These are phyloP conservation scores for Starmerella vitae DNA, from an alignment of 805 yeast genomes.

Conservation along the genomic window DNA sequence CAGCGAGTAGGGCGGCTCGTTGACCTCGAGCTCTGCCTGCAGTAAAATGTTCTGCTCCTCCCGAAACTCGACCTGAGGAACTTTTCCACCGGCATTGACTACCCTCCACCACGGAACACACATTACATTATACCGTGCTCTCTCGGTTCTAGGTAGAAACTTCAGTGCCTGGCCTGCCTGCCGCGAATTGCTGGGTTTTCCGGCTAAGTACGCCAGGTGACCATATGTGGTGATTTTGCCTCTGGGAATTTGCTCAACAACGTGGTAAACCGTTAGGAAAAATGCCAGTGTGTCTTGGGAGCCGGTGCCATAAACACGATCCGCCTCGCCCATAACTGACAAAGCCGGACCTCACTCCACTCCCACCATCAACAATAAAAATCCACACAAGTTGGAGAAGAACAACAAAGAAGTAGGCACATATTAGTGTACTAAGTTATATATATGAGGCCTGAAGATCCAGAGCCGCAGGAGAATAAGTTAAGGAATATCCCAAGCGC, in stretches of 20 bases:
- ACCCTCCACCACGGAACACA: slow-evolving; percentile 77
- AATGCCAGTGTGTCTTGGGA: slow-evolving; percentile 42
- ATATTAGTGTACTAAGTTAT: not conserved
- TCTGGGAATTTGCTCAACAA: slow-evolving; percentile 41
- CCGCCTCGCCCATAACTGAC: not conserved
- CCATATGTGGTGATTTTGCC: slow-evolving; percentile 64
- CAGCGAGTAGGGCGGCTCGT: slow-evolving; percentile 31
- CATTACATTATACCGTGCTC: slow-evolving; percentile 23
- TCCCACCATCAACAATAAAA: too few species aligned
- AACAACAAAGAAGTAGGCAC: too few species aligned
- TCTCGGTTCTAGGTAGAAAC: slow-evolving; percentile 29
- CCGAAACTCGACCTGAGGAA: slow-evolving; percentile 39
- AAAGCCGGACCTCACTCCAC: too few species aligned
- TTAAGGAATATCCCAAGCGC: slow-evolving; percentile 1
- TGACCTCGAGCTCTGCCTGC: slow-evolving; percentile 33
- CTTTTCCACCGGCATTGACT: slow-evolving; percentile 46
- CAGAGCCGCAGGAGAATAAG: slow-evolving; percentile 3
- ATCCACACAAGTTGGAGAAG: too few species aligned
- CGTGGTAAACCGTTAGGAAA: slow-evolving; percentile 45
- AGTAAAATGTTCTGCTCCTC: slow-evolving; percentile 36
- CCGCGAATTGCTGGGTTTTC: slow-evolving; percentile 52
- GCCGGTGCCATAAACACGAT: slow-evolving; percentile 17
- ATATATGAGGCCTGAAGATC: slow-evolving; percentile 1
- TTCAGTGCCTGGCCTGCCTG: slow-evolving; percentile 65
- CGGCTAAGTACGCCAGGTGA: slow-evolving; percentile 53